Base-by-base conservation (phyloP, 225 moss, liverwort and hornwort genomes). In the Sphagnum contortum region DNA sequence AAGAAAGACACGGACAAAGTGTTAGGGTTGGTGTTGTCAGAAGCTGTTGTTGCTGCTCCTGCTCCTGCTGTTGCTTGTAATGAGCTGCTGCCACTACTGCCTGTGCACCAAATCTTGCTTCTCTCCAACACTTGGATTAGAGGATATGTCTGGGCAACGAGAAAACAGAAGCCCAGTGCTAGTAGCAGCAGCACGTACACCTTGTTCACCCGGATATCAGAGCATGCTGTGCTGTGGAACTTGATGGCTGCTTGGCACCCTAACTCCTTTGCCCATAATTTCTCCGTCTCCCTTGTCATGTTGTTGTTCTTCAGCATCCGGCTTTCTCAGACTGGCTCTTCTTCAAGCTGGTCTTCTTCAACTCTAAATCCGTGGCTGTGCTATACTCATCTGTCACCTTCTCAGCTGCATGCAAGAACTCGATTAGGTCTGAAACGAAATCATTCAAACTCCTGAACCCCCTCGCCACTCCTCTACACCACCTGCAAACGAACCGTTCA, bases 181-280 rank as follows among this genome's bases (percentile, higher is more conserved):
- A 76, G 67, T 48, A 85, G 49, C 6, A 85, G 47, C 10, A 51
- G 44, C 52, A 78, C 81, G 8, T 78, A 72, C 5, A 78, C 59
- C 29, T 29, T 29, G 75, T 71, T 78, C 8, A 84, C 63, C 44
- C 84, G 78, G 66, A 85, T 44, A n/a, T 78, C 78, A 6, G 62
- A 60, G 78, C 78, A 85, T 9, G 71, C 60, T 72, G 81, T 71
- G 75, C 75, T 76, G 45, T 73, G 81, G 44, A 81, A 67, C 45
- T 53, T 76, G 13, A 85, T 66, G 0, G 84, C 84, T 7, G 84
- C 81, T 60, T 85, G 84, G 62, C 84, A 85, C 1, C 76, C 78
- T 0, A 81, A 75, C 70, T 85, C 84, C 76, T 76, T 85, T 0
- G 73, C 64, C 78, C 81, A 72, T 62, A 62, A 8, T 45, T 71